phyloP scores from a whole-genome alignment of 176 grass and related monocot species.

The Phoenix roebelenii region DNA sequence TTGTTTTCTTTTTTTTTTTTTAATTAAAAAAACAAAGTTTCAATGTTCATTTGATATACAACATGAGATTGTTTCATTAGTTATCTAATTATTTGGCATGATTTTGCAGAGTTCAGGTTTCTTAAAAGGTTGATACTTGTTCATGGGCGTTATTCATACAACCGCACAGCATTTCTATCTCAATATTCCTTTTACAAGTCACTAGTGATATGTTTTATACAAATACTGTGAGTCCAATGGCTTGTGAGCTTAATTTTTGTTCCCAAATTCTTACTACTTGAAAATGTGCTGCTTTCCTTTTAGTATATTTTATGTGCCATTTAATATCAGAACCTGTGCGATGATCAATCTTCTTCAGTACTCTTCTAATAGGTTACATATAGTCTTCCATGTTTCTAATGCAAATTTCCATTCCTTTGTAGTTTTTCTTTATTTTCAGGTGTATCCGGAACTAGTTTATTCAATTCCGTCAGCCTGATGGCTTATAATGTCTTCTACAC shows the following conservation, averaged over 20 bases:
- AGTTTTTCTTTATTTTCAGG: conserved; percentile 76
- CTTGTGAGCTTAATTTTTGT: too few species aligned
- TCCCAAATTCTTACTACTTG: too few species aligned
- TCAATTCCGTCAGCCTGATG: conserved; percentile 86
- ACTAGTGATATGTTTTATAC: conserved; percentile 82
- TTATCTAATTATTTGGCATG: conserved; percentile 4
- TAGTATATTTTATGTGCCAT: conserved; percentile 7
- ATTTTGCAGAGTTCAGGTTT: conserved; percentile 76
- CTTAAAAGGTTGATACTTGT: conserved; percentile 88
- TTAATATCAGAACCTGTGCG: background rate
- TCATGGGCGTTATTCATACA: conserved; percentile 94
- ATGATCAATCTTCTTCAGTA: conserved; percentile 1
- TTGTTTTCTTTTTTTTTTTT: too few species aligned
- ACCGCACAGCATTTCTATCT: conserved; percentile 77
- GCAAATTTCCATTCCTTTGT: conserved; percentile 12
- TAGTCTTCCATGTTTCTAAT: background rate
- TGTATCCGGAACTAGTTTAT: conserved; percentile 77
- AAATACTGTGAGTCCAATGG: conserved; percentile 62
- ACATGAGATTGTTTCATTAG: background rate
- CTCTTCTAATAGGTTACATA: background rate
- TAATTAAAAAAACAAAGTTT: too few species aligned
- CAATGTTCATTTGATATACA: too few species aligned
- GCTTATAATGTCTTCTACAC: conserved; percentile 99
- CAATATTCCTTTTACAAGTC: conserved; percentile 98
- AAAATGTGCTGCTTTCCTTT: background rate